Base-by-base conservation (phyloP, 805 yeast species). In the Nakazawaea sp. region DNA sequence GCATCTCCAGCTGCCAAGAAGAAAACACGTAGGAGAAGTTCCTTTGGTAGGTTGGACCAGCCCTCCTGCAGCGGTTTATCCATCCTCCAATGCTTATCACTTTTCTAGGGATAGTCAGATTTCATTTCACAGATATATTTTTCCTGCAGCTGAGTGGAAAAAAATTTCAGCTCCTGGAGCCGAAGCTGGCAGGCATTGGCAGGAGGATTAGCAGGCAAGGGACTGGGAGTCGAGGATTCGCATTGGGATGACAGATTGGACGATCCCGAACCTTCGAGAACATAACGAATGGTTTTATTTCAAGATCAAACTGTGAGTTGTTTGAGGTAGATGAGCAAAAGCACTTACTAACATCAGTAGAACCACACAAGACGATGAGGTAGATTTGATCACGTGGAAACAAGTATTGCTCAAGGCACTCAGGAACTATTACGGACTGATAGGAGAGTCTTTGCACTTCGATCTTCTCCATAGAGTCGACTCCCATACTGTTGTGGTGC, bases 301-400 rank as follows among this genome's bases (percentile, higher is more conserved):
- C 26, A 34, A 34, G 15, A 35, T 49, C 10, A 41, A 43, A 31
- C 15, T 42, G 52, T 49, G 42, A 19, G 52, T 48, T 18, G 24
- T 5, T 11, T 27, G n/a, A 7, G 9, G 8, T 13, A 18, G 10
- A 15, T 9, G 18, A 17, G 21, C 10, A 25, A 23, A 20, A n/a
- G 9, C 7, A 15, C 12, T 11, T n/a, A 11, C 16, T 23, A 23
- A 10, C 9, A n/a, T n/a, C n/a, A n/a, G n/a, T n/a, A n/a, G n/a
- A n/a, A n/a, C n/a, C n/a, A n/a, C n/a, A 8, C 43, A 42, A 24
- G 40, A 33, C 4, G 30, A 32, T 6, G 31, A 10, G 12, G 17
- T 27, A 11, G 51, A 49, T 26, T 26, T 30, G 12, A 39, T 49
- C 12, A 45, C 51, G 2, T 49, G 53, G 53, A 48, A 49, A 30